These are phyloP conservation scores for Tricholoma furcatifolium DNA, from an alignment of 768 basidiomycete species.

Conservation along the genomic window DNA sequence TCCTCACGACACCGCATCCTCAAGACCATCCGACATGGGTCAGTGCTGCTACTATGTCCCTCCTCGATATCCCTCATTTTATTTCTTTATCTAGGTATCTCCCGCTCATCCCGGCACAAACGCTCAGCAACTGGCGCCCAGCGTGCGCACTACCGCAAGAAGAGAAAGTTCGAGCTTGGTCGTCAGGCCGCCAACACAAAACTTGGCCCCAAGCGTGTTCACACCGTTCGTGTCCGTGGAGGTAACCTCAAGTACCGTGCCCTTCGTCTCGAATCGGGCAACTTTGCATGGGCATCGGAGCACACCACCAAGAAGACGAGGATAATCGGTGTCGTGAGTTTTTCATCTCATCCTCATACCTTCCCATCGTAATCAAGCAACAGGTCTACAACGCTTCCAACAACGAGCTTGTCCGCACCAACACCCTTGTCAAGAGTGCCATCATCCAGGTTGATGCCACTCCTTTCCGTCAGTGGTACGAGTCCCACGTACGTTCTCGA, in stretches of 20 bases:
- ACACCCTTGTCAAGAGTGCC: conserved; percentile 96
- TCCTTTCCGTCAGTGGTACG: conserved; percentile 99
- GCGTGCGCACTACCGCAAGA: conserved; percentile 97
- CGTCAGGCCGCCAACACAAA: conserved; percentile 98
- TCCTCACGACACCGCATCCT: conserved; percentile 52
- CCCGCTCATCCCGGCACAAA: conserved; percentile 96
- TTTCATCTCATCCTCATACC: not conserved
- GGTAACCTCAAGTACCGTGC: conserved; percentile 96
- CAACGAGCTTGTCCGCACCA: conserved; percentile 99
- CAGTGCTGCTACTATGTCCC: conserved; percentile 36
- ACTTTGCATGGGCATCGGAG: conserved; percentile 99
- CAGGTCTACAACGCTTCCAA: conserved; percentile 99
- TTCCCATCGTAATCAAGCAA: not conserved
- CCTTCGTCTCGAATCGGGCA: conserved; percentile 93
- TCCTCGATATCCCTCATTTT: conserved; percentile 9
- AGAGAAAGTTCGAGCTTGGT: conserved; percentile 99
- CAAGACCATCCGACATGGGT: conserved; percentile 81
- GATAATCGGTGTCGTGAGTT: conserved; percentile 89
- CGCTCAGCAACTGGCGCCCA: conserved; percentile 91
- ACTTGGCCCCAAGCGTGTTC: conserved; percentile 93
- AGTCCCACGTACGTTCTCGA: conserved; percentile 78
- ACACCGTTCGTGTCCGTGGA: conserved; percentile 92
- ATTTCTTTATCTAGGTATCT: conserved; percentile 69
- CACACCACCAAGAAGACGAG: conserved; percentile 93
- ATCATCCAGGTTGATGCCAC: conserved; percentile 98